Conservation (phyloP, 495 filamentous ascomycete species). For the Penicillium turbatum region DNA sequence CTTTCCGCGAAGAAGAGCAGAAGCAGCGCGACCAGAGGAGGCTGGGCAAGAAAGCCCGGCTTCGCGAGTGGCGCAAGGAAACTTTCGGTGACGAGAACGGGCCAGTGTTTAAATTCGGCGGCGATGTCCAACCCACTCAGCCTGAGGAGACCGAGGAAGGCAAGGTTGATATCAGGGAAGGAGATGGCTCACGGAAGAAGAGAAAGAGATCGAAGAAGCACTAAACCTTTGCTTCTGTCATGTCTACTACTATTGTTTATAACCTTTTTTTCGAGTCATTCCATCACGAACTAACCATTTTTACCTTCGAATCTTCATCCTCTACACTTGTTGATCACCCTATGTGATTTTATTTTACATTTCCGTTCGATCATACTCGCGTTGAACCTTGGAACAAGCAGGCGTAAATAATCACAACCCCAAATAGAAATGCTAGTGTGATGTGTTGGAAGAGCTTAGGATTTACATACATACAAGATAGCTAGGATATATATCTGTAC, state of each 20-base stretch:
- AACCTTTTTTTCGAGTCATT: background rate
- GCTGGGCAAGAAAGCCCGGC: constrained; percentile 83
- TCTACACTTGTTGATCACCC: too few relatives aligned
- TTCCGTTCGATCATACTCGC: too few relatives aligned
- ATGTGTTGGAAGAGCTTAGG: too few relatives aligned
- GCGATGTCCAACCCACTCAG: constrained; percentile 21
- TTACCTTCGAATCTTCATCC: too few relatives aligned
- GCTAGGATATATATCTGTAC: too few relatives aligned
- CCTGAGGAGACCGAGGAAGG: constrained; percentile 23
- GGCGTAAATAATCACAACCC: too few relatives aligned
- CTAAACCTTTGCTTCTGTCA: constrained; percentile 10
- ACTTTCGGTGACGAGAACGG: constrained; percentile 77
- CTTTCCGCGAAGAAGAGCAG: constrained; percentile 82
- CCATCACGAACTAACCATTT: too few relatives aligned
- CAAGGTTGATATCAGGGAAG: constrained; percentile 46
- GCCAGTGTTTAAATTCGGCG: constrained; percentile 39
- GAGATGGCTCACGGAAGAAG: constrained; percentile 42
- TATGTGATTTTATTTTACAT: too few relatives aligned
- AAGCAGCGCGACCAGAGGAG: constrained; percentile 82
- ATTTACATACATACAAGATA: too few relatives aligned
- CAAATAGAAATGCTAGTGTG: too few relatives aligned
- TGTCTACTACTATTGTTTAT: constrained; percentile 9
- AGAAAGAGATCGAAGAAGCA: constrained; percentile 50
- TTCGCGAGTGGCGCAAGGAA: constrained; percentile 88
- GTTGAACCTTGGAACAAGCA: too few relatives aligned